These are phyloP conservation scores for Simmondsia chinensis DNA, from an alignment of 148 eudicot species.

Conservation along the genomic window DNA sequence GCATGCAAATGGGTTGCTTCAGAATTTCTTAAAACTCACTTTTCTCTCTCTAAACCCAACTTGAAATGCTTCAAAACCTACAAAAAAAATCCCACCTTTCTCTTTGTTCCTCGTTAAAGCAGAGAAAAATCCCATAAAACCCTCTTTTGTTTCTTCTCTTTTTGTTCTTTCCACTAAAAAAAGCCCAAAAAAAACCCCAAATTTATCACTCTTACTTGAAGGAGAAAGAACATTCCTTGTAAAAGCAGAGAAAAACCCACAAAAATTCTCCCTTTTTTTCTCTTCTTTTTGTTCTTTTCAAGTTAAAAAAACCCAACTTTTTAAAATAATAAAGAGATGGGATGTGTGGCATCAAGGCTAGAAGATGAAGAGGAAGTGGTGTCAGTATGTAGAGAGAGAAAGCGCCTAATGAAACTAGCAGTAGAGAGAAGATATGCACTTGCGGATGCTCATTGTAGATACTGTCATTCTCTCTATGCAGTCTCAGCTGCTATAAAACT, in stretches of 20 bases:
- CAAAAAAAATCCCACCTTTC: slow-evolving; percentile 25
- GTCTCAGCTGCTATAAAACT: slow-evolving; percentile 79
- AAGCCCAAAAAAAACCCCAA: too few species aligned
- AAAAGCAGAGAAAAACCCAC: not conserved
- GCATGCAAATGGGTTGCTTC: slow-evolving; percentile 19
- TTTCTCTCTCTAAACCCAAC: slow-evolving; percentile 20
- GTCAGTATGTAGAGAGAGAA: slow-evolving; percentile 77
- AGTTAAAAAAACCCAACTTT: not conserved
- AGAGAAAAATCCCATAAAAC: too few species aligned
- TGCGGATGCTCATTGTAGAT: slow-evolving; percentile 81
- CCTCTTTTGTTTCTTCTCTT: not conserved
- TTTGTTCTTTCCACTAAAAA: too few species aligned
- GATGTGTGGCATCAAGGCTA: slow-evolving; percentile 89
- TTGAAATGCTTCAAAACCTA: slow-evolving; percentile 10
- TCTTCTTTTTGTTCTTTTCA: not conserved
- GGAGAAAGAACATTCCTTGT: too few species aligned
- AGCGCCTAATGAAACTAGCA: slow-evolving; percentile 58
- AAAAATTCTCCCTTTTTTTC: not conserved
- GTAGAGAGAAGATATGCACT: slow-evolving; percentile 78
- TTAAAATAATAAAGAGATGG: slow-evolving; percentile 27
- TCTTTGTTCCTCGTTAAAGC: slow-evolving; percentile 11
- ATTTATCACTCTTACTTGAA: too few species aligned
- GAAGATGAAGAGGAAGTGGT: slow-evolving; percentile 86
- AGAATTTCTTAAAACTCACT: slow-evolving; percentile 10
- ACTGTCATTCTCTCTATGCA: slow-evolving; percentile 68